Evolutionary conservation across 73 alveolate species (phyloP).

Genomic region (Tetrahymena thermophila): DNA sequence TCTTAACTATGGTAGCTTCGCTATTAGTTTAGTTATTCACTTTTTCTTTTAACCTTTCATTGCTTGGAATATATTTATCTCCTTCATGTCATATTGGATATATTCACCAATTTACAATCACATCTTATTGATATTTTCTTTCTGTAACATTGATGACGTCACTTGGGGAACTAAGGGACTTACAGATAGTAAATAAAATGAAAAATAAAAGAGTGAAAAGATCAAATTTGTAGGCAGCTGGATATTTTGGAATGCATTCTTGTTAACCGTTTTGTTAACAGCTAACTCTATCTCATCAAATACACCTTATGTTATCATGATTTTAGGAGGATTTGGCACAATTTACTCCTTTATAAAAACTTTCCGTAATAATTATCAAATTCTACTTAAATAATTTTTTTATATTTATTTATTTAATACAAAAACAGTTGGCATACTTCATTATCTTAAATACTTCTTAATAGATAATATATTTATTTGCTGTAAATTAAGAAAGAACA

Average conservation of each 20-base stretch:
- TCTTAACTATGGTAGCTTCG: neutral
- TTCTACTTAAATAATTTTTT: neutral
- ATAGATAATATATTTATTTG: neutral
- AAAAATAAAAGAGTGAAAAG: neutral
- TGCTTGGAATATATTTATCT: neutral
- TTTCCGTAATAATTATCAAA: neutral
- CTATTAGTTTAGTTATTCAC: neutral
- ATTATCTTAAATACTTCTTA: neutral
- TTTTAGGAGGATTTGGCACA: neutral
- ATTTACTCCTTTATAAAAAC: neutral
- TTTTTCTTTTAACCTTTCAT: neutral
- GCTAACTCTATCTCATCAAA: neutral
- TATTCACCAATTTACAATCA: constrained; percentile 27
- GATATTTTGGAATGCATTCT: neutral
- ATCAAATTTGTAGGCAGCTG: neutral
- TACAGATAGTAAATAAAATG: neutral
- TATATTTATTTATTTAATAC: neutral
- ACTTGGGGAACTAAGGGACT: constrained; percentile 46
- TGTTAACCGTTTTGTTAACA: neutral
- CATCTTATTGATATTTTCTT: constrained; percentile 13
- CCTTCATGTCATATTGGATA: neutral
- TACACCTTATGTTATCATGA: neutral
- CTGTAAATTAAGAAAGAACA: neutral
- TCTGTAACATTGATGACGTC: constrained; percentile 39
- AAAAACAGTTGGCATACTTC: neutral